Evolutionary conservation across 257 asterid species (phyloP).

Genomic region (Knoxia roxburghii): DNA sequence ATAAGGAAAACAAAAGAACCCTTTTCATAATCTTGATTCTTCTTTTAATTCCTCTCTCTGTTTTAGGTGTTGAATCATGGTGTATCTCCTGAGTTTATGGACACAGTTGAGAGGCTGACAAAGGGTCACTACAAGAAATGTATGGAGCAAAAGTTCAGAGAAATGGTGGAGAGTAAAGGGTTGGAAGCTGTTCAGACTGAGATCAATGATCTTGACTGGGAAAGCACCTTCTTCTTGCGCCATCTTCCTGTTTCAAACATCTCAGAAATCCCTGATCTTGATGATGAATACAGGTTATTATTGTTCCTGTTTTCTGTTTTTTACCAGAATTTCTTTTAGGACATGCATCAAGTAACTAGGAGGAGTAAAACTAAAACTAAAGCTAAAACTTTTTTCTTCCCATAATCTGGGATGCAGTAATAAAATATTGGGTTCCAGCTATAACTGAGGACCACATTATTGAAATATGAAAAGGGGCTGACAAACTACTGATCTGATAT

Average conservation of each 20-base stretch:
- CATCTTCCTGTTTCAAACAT: slow-evolving; percentile 63
- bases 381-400: slow-evolving; percentile 16
- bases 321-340: too few species aligned
- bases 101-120: slow-evolving; percentile 54
- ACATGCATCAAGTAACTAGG: too few species aligned
- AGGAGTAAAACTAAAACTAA: too few species aligned
- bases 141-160: slow-evolving; percentile 58
- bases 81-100: slow-evolving; percentile 47
- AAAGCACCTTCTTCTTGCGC: slow-evolving; percentile 54
- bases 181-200: slow-evolving; percentile 52
- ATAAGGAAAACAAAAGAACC: too few species aligned
- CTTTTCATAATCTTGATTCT: too few species aligned
- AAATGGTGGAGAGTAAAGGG: slow-evolving; percentile 59
- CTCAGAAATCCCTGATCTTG: slow-evolving; percentile 57
- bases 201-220: slow-evolving; percentile 57
- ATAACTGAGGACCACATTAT: slow-evolving; percentile 17
- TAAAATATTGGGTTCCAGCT: slow-evolving; percentile 9
- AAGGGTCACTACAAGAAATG: slow-evolving; percentile 57
- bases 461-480: slow-evolving; percentile 9
- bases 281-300: slow-evolving; percentile 52
- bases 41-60: neutral
- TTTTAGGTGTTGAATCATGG: slow-evolving; percentile 58
- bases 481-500: neutral
- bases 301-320: too few species aligned
- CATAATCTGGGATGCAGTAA: slow-evolving; percentile 19